A percentile compares a stretch with the other conserved stretches of the same genome.
Evolutionary conservation across 164 flowering plant species (phyloP).

Genomic region (Chimonanthus praecox): DNA sequence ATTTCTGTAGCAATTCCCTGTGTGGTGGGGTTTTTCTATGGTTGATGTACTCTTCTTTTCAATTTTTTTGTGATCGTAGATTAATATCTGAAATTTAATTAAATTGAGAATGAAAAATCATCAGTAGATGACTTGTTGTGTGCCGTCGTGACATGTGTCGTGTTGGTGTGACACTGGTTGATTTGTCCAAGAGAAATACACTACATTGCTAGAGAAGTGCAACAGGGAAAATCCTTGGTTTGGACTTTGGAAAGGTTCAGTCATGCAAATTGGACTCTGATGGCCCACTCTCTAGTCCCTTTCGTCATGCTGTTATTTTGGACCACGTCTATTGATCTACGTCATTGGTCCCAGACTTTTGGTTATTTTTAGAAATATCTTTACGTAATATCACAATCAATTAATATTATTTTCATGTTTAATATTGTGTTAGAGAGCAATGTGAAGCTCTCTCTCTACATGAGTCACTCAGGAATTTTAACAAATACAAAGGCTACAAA

Average conservation of each 20-base stretch:
- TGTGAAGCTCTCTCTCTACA: too few relatives aligned
- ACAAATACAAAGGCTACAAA: too few relatives aligned
- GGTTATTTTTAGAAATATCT: too few relatives aligned
- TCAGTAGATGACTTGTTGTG: not conserved
- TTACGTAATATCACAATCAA: too few relatives aligned
- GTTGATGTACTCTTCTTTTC: not conserved
- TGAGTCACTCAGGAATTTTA: too few relatives aligned
- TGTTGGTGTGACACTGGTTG: not conserved
- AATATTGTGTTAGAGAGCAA: too few relatives aligned
- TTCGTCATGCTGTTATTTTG: not conserved
- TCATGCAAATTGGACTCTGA: not conserved
- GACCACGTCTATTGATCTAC: too few relatives aligned
- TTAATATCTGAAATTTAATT: not conserved
- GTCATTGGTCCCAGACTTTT: too few relatives aligned
- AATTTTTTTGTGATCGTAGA: not conserved
- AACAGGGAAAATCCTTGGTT: not conserved
- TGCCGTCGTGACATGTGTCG: not conserved
- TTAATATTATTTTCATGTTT: too few relatives aligned
- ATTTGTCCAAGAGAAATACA: not conserved
- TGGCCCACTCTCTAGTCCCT: not conserved
- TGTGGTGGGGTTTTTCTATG: not conserved
- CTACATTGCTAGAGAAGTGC: not conserved
- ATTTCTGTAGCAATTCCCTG: not conserved
- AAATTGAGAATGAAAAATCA: not conserved
- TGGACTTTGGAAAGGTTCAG: not conserved